Percentiles rank a stretch among this genome's conserved stretches.
These are phyloP conservation scores for Starmerella gropengiesseri DNA, from an alignment of 805 yeast genomes.

Conservation along the genomic window DNA sequence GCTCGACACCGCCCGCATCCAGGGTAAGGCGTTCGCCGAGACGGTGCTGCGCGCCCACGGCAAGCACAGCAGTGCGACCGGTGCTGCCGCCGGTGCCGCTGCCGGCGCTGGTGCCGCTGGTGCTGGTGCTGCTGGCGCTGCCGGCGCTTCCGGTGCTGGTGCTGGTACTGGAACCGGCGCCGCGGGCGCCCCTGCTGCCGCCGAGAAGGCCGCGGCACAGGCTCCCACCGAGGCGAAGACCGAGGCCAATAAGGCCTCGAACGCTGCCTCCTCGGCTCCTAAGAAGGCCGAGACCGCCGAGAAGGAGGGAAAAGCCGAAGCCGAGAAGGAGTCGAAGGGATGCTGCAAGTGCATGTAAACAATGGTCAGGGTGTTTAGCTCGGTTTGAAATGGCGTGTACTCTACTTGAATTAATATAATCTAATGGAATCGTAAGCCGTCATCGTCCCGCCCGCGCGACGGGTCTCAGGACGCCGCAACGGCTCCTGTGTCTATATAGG, in stretches of 20 bases:
- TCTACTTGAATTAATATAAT: constrained; percentile 1
- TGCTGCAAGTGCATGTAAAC: constrained; percentile 21
- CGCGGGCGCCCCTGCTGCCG: constrained; percentile 4
- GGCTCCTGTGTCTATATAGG: no score
- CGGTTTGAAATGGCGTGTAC: not conserved
- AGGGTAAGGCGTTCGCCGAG: constrained; percentile 54
- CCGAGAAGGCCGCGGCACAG: constrained; percentile 3
- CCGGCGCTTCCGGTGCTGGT: constrained; percentile 9
- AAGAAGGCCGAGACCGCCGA: constrained; percentile 8
- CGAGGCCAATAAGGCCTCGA: constrained; percentile 2
- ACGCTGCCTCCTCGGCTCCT: constrained; percentile 8
- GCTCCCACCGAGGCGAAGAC: constrained; percentile 1
- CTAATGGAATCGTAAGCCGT: constrained; percentile 6
- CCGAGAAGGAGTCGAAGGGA: constrained; percentile 18
- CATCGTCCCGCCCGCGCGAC: no score
- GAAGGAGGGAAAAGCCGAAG: constrained; percentile 5
- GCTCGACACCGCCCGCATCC: constrained; percentile 49
- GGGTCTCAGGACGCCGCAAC: no score
- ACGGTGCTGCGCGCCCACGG: constrained; percentile 27
- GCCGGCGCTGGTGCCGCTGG: constrained; percentile 14
- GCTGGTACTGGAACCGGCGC: constrained; percentile 10
- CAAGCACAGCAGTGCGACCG: constrained; percentile 3
- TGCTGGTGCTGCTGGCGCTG: constrained; percentile 9
- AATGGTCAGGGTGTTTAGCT: no score
- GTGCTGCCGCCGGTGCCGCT: constrained; percentile 12